Evolutionary conservation across 352 stramenopile genomes (phyloP), one percentile per base, ranked within the genome.

Genomic region (Peronospora farinosa): DNA sequence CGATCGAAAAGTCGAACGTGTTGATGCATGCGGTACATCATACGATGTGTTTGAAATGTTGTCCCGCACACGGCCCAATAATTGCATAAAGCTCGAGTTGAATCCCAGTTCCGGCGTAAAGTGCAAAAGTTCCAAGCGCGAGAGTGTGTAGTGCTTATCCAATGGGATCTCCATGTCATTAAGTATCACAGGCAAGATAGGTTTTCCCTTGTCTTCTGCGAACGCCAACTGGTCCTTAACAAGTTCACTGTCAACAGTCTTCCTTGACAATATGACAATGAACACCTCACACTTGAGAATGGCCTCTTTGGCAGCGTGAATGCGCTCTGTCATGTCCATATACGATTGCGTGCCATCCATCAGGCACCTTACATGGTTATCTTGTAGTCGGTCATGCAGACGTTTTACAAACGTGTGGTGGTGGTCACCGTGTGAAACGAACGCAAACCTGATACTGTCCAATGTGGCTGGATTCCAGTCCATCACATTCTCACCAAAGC

Each of bases 31-130:
- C 27, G 61, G 41, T 9, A 51, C 53, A 48, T 58, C 63, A 47
- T 66, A 71, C 0, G 61, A 66, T 16, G 51, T 45, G 35, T 57
- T 63, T 12, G 65, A 57, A 35, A 84, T 63, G 42, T 74, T 65
- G 44, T 85, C 58, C 9, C 64, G 71, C 31, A 89, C 69, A 10
- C 57, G 57, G 5, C 38, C 25, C 9, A 92, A 45, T 9, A 92
- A 38, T 8, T 69, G 57, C 44, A 68, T 67, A 51, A 86, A 84
- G 47, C 78, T 89, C 47, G 78, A 68, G 53, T 78, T 86, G 57
- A 90, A 90, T 48, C 78, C 78, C 31, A 92, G 43, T 39, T 86
- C 78, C n/a, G 76, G 74, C 2, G 75, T 84, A 40, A 91, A 91
- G 54, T 93, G 79, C 15, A 87, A 67, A 47, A 92, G 54, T 38